Evolutionary conservation across 140 eudicot species (phyloP), one percentile per base, ranked within the genome.

Genomic region (Anethum foeniculum): DNA sequence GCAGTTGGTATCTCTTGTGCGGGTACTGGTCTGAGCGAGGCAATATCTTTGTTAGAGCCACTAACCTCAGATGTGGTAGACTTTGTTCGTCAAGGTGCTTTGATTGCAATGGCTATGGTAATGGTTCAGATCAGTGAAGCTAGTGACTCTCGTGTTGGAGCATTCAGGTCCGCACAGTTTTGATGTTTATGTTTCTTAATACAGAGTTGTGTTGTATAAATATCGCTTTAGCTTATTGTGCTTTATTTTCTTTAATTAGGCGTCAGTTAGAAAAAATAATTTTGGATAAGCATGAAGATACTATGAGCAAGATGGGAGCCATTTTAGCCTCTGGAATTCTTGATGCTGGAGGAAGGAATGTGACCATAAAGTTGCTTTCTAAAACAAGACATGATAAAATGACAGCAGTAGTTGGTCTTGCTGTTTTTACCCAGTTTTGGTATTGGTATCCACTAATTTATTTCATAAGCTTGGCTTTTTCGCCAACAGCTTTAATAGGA

Each of bases 71-170:
- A 95, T 82, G 99, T 93, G 36, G 93, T 89, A 48, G 99, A 95
- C 71, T 95, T 95, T 88, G 99, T 95, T 15, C 99, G 99, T 51
- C 99, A 95, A 89, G 99, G 99, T 52, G 97, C 99, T 82, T 84
- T 95, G 32, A 95, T 95, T 81, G 97, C 99, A 68, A 93, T 95
- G 99, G 98, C 99, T n/a, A 95, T 95, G 99, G 99, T 95, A 41
- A 88, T 95, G 99, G 92, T 95, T 79, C 99, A 95, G 86, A 95
- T 79, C 76, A 95, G 90, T 77, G 97, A 95, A 87, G 96, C 98
- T 25, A 92, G 97, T 72, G 99, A 95, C 81, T 91, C 97, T 77
- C 99, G 99, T 79, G 99, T 95, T 73, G 99, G 99, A 68, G 83
- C 97, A 60, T 95, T 95, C 85, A 91, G 99, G 99, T 95, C 87